phyloP scores from a whole-genome alignment of 73 alveolate species.

The Breviolum minutum region DNA sequence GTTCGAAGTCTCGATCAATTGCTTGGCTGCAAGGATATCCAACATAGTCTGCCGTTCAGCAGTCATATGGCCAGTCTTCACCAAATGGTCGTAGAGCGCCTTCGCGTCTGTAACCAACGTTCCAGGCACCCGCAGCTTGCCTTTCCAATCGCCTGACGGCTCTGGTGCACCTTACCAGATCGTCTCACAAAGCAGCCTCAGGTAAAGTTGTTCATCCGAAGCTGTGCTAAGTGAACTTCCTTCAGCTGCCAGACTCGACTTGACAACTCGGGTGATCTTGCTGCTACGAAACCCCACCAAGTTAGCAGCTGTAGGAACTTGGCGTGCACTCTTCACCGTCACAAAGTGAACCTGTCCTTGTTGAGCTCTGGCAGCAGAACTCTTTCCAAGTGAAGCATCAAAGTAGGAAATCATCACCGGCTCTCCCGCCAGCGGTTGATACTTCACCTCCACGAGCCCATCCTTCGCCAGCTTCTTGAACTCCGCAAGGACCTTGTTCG shows the following conservation, averaged over 20 bases:
- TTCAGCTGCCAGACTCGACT: background rate
- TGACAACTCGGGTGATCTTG: background rate
- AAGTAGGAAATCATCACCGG: background rate
- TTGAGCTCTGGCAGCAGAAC: background rate
- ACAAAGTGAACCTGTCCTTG: background rate
- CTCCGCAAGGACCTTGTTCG: background rate
- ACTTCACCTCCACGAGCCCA: background rate
- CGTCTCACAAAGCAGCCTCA: background rate
- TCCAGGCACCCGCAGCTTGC: background rate
- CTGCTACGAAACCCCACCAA: conserved; percentile 5
- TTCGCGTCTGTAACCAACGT: background rate
- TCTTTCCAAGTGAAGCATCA: conserved; percentile 15
- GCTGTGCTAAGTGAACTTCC: background rate
- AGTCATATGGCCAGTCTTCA: background rate
- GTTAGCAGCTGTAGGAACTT: background rate
- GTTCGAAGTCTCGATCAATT: background rate
- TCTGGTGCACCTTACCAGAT: background rate
- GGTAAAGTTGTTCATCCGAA: background rate
- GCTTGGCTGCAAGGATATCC: background rate
- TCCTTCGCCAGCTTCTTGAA: background rate
- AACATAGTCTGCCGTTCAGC: conserved; percentile 4
- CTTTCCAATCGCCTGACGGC: background rate
- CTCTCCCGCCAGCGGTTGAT: background rate
- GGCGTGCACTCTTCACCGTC: background rate
- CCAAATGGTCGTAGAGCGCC: conserved; percentile 14